phyloP scores from a whole-genome alignment of 2,329 filamentous ascomycete genomes.

The Tolypocladium guangdongense region DNA sequence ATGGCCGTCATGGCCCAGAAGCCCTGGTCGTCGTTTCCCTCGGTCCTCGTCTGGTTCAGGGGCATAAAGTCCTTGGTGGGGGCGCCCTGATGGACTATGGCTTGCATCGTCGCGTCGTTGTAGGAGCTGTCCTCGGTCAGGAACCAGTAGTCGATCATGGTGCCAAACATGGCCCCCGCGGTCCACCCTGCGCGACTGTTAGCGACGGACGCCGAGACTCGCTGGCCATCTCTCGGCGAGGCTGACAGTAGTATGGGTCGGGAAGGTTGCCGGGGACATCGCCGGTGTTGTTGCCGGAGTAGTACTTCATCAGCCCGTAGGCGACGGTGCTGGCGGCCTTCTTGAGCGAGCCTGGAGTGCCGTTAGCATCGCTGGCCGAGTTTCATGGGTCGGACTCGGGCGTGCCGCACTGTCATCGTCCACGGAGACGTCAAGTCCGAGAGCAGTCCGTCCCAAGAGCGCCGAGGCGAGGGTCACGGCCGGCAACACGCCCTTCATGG shows the following conservation, averaged over 20 bases:
- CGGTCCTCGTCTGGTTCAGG: constrained; percentile 46
- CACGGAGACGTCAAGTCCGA: constrained; percentile 20
- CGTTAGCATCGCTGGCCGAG: background rate
- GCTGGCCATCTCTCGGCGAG: constrained; percentile 14
- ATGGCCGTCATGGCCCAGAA: constrained; percentile 83
- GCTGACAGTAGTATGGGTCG: constrained; percentile 53
- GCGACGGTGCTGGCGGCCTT: constrained; percentile 35
- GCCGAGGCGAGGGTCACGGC: constrained; percentile 6
- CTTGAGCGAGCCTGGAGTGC: constrained; percentile 35
- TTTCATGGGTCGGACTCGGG: background rate
- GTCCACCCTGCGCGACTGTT: constrained; percentile 47
- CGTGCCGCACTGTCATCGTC: constrained; percentile 17
- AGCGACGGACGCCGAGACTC: constrained; percentile 1
- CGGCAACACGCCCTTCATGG: constrained; percentile 1
- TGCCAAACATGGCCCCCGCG: constrained; percentile 59
- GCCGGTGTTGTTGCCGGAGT: constrained; percentile 48
- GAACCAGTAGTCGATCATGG: constrained; percentile 62
- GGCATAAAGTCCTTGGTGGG: constrained; percentile 55
- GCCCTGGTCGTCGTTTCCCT: constrained; percentile 66
- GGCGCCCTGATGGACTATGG: constrained; percentile 49
- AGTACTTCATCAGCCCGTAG: constrained; percentile 36
- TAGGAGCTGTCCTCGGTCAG: constrained; percentile 57
- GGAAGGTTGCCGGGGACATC: constrained; percentile 47
- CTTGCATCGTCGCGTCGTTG: constrained; percentile 47
- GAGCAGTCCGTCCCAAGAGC: constrained; percentile 3